Percentiles rank a stretch among this genome's conserved stretches.
Evolutionary conservation across 345 rosid genomes (phyloP).

Genomic region (Salix koriyanagi): DNA sequence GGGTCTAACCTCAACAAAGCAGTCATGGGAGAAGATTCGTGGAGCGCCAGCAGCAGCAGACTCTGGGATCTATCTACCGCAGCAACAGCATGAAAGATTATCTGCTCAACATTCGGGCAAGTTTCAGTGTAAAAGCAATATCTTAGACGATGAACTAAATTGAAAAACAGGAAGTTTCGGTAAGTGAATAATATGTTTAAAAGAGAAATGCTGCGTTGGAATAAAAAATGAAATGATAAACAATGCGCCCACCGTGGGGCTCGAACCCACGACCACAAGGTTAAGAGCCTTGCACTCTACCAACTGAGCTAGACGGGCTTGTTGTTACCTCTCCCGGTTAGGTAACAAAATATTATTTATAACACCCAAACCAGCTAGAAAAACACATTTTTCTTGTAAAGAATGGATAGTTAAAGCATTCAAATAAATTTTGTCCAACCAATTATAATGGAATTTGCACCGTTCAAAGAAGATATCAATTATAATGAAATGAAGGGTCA

Average conservation of each 20-base stretch:
- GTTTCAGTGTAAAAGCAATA: not conserved
- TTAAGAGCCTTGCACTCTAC: too few relatives aligned
- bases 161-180: not conserved
- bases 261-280: conserved; percentile 55
- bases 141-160: not conserved
- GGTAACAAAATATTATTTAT: accelerated
- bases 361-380: not conserved
- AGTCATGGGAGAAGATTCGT: not conserved
- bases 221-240: too few relatives aligned
- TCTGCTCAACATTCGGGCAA: not conserved
- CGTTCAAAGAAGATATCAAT: too few relatives aligned
- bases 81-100: not conserved
- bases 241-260: conserved; percentile 39
- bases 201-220: too few relatives aligned
- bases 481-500: too few relatives aligned
- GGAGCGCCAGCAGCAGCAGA: not conserved
- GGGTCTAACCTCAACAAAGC: not conserved
- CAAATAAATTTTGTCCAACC: not conserved
- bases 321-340: too few relatives aligned
- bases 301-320: too few relatives aligned
- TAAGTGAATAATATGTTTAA: too few relatives aligned
- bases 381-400: not conserved
- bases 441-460: not conserved
- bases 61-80: not conserved
- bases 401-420: not conserved